Percentiles rank a stretch among this genome's conserved stretches.
These are phyloP conservation scores for Penicillium psychrofluorescens DNA, from an alignment of 495 filamentous ascomycete species.

Conservation along the genomic window DNA sequence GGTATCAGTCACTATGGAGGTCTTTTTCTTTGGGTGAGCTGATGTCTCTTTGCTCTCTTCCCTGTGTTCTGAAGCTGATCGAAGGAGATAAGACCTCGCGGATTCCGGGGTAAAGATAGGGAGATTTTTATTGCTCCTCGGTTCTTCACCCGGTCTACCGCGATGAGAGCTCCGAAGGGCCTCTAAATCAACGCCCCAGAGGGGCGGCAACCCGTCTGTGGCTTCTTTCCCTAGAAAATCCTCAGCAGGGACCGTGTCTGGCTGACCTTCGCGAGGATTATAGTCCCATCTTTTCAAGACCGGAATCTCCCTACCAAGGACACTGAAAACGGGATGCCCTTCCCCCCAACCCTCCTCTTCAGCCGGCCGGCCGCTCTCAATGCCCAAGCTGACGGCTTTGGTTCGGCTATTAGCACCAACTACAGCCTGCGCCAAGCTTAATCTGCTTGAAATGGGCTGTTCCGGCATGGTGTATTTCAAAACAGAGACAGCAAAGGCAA, in stretches of 20 bases:
- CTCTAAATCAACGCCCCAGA: slow-evolving; percentile 79
- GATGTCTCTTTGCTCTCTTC: no score
- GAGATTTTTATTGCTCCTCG: slow-evolving; percentile 25
- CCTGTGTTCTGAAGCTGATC: slow-evolving; percentile 16
- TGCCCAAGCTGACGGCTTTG: slow-evolving; percentile 66
- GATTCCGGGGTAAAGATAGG: slow-evolving; percentile 63
- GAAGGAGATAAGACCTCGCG: slow-evolving; percentile 36
- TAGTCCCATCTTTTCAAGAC: slow-evolving; percentile 75
- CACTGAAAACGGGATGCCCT: slow-evolving; percentile 61
- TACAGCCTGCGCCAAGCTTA: slow-evolving; percentile 73
- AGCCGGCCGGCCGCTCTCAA: slow-evolving; percentile 57
- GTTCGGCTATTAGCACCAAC: slow-evolving; percentile 69
- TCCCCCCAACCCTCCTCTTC: slow-evolving; percentile 68
- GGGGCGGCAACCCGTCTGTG: slow-evolving; percentile 29
- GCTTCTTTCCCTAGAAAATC: slow-evolving; percentile 14
- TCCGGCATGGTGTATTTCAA: slow-evolving; percentile 74
- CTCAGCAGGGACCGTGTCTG: slow-evolving; percentile 3
- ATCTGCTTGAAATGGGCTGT: slow-evolving; percentile 71
- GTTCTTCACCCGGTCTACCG: slow-evolving; percentile 6
- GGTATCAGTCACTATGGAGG: slow-evolving; percentile 29
- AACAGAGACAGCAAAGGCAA: slow-evolving; percentile 70
- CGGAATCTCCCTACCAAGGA: slow-evolving; percentile 65
- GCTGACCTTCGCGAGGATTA: slow-evolving; percentile 47
- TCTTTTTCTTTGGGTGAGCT: not conserved
- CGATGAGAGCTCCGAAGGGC: slow-evolving; percentile 41